A percentile compares a stretch with the other conserved stretches of the same genome.
phyloP scores from a whole-genome alignment of 2,329 filamentous ascomycete genomes.

The Alternaria viburni region DNA sequence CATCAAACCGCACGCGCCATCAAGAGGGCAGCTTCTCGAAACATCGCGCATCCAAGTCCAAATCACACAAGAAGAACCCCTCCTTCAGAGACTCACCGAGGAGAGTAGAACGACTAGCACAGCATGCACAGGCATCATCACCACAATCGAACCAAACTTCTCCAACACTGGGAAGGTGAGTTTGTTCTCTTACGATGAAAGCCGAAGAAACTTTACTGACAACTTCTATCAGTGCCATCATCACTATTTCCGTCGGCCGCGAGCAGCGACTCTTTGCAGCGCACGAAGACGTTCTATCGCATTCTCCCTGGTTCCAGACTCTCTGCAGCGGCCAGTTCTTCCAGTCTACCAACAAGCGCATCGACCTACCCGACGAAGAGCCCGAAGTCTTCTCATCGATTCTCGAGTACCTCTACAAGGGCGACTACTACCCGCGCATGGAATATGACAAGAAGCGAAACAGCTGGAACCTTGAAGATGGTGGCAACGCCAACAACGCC shows the following conservation, averaged over 20 bases:
- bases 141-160: slow-evolving; percentile 46
- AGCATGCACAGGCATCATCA: slow-evolving; percentile 41
- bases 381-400: slow-evolving; percentile 90
- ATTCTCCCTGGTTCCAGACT: slow-evolving; percentile 79
- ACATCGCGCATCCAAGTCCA: slow-evolving; percentile 48
- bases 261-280: slow-evolving; percentile 89
- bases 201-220: slow-evolving; percentile 21
- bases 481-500: slow-evolving; percentile 47
- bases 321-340: slow-evolving; percentile 69
- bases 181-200: background rate
- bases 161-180: slow-evolving; percentile 46
- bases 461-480: slow-evolving; percentile 80
- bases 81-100: slow-evolving; percentile 46
- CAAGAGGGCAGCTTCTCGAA: slow-evolving; percentile 47
- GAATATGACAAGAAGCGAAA: slow-evolving; percentile 81
- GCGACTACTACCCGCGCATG: slow-evolving; percentile 86
- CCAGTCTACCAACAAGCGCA: slow-evolving; percentile 68
- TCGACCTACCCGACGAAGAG: slow-evolving; percentile 82
- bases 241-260: slow-evolving; percentile 80
- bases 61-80: slow-evolving; percentile 46
- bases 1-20: slow-evolving; percentile 40
- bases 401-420: slow-evolving; percentile 91
- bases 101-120: slow-evolving; percentile 44
- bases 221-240: slow-evolving; percentile 59
- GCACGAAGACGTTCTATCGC: slow-evolving; percentile 82